Conservation (phyloP, 1,139 yeast species). For the Zygoascus sp. region DNA sequence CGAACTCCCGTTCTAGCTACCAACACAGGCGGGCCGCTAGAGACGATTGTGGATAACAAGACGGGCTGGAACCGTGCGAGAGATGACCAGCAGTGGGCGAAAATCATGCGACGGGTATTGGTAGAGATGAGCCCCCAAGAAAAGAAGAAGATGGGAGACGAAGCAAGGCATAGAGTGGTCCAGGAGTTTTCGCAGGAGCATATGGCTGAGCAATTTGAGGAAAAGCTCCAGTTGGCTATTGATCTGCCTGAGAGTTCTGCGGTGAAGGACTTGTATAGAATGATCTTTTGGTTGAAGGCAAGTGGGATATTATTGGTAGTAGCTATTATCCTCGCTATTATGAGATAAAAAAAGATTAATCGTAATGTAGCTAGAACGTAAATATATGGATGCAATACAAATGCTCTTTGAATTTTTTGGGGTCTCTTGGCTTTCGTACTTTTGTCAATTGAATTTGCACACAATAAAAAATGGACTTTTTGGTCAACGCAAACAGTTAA, state of each 20-base stretch:
- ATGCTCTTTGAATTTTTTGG: not conserved
- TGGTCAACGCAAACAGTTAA: too few species aligned
- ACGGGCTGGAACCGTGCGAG: constrained; percentile 76
- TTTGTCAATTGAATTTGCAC: too few species aligned
- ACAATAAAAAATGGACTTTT: too few species aligned
- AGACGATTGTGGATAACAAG: constrained; percentile 59
- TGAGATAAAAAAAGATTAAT: not conserved
- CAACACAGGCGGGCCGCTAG: constrained; percentile 89
- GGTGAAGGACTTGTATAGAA: constrained; percentile 15
- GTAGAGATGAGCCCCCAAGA: constrained; percentile 34
- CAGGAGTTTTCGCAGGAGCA: constrained; percentile 54
- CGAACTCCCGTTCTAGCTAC: constrained; percentile 83
- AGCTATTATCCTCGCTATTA: constrained; percentile 31
- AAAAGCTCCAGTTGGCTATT: constrained; percentile 17
- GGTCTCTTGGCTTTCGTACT: too few species aligned
- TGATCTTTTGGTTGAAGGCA: constrained; percentile 12
- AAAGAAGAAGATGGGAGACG: constrained; percentile 38
- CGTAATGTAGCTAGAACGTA: not conserved
- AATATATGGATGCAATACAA: not conserved
- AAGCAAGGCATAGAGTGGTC: constrained; percentile 52
- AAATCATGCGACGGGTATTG: constrained; percentile 46
- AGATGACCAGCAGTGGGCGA: constrained; percentile 58
- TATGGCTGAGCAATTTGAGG: constrained; percentile 55
- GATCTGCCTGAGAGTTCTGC: constrained; percentile 24
- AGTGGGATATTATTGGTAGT: constrained; percentile 21